Conservation (phyloP, 306 rosid species). For the Albizia julibrissin region DNA sequence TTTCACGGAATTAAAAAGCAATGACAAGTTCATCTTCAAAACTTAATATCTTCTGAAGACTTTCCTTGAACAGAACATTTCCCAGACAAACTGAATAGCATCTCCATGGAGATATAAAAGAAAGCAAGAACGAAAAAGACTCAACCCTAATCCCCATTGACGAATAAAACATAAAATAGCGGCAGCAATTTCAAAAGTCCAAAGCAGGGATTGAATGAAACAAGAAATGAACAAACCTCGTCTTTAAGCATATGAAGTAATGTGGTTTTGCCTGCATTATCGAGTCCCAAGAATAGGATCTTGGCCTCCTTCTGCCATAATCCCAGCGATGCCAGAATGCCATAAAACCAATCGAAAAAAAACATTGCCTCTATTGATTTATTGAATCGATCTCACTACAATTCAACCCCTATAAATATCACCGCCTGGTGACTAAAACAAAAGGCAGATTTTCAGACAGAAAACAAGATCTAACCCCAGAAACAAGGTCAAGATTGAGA, state of each 20-base stretch:
- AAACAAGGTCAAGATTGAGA: conserved; percentile 25
- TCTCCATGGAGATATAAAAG: not conserved
- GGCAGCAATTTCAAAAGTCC: not conserved
- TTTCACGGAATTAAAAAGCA: not conserved
- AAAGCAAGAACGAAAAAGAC: not conserved
- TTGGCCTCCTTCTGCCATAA: conserved; percentile 94
- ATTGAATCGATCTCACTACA: conserved; percentile 14
- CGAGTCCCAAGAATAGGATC: conserved; percentile 89
- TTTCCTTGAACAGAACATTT: not conserved
- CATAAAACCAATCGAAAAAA: conserved; percentile 84
- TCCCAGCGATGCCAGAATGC: conserved; percentile 85
- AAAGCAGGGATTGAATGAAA: not conserved
- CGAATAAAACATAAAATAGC: not conserved
- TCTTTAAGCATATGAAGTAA: conserved; percentile 94
- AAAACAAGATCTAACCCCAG: conserved; percentile 47
- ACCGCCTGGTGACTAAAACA: not conserved
- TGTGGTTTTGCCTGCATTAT: conserved; percentile 90
- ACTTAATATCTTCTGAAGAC: not conserved
- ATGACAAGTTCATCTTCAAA: not conserved
- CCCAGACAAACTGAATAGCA: not conserved
- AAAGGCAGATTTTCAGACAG: conserved; percentile 6
- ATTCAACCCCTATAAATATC: conserved; percentile 14
- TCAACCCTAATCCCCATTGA: conserved; percentile 2
- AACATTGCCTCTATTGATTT: conserved; percentile 49
- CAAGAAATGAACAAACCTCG: conserved; percentile 52